These are phyloP conservation scores for Trapa bicornis DNA, from an alignment of 345 rosid species.

Conservation along the genomic window DNA sequence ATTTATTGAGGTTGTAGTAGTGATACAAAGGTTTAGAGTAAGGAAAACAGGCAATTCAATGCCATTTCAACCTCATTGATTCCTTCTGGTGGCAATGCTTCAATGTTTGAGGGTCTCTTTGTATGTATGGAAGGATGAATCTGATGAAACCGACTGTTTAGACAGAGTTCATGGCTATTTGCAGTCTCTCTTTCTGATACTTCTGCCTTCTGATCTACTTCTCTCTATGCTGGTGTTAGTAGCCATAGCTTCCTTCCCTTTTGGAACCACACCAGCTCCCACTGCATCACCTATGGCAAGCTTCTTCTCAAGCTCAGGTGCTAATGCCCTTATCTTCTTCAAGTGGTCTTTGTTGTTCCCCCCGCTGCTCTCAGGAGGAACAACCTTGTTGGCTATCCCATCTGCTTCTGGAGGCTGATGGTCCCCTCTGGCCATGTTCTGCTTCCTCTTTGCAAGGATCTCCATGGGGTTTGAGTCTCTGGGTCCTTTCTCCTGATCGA, in stretches of 20 bases:
- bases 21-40: no score
- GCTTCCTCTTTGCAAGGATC: conserved; percentile 16
- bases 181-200: conserved; percentile 22
- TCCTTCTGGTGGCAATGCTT: no score
- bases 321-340: conserved; percentile 11
- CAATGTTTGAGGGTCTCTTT: no score
- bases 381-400: conserved; percentile 8
- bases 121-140: neutral
- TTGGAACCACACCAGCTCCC: conserved; percentile 14
- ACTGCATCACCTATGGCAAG: conserved; percentile 18
- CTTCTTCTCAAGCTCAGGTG: conserved; percentile 18
- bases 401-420: conserved; percentile 13
- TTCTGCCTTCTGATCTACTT: conserved; percentile 22
- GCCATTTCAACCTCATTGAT: no score
- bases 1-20: no score
- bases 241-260: conserved; percentile 16
- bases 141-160: neutral
- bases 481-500: conserved; percentile 59
- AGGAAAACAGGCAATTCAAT: no score
- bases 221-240: conserved; percentile 9
- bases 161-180: neutral
- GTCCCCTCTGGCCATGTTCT: conserved; percentile 15
- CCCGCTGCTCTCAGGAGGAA: conserved; percentile 17
- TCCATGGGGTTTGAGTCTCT: conserved; percentile 6
- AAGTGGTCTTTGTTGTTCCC: conserved; percentile 3